Percentiles rank a stretch among this genome's conserved stretches.
phyloP scores from a whole-genome alignment of 1,284 basidiomycete species.

The Omphalotus olearius region DNA sequence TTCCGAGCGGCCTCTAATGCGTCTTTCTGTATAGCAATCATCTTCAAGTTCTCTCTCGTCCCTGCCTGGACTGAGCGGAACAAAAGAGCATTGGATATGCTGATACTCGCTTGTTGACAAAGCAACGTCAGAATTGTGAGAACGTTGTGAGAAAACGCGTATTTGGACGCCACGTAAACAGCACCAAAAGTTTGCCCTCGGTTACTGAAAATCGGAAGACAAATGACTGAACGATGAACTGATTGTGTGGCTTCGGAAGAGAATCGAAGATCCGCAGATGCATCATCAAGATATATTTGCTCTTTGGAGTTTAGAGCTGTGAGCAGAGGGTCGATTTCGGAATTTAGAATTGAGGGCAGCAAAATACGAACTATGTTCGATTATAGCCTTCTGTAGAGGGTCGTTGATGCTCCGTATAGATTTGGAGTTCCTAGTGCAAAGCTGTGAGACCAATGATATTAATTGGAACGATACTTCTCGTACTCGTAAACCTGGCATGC shows the following conservation, averaged over 20 bases:
- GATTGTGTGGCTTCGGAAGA: slow-evolving; percentile 61
- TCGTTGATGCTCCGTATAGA: slow-evolving; percentile 54
- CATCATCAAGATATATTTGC: slow-evolving; percentile 54
- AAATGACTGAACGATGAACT: slow-evolving; percentile 55
- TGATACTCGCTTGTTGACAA: slow-evolving; percentile 70
- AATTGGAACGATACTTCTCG: slow-evolving; percentile 14
- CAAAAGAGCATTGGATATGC: slow-evolving; percentile 66
- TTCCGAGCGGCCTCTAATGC: slow-evolving; percentile 62
- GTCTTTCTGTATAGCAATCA: slow-evolving; percentile 64
- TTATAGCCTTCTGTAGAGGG: slow-evolving; percentile 59
- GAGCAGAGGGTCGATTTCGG: slow-evolving; percentile 3
- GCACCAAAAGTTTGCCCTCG: slow-evolving; percentile 62
- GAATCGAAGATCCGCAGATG: slow-evolving; percentile 58
- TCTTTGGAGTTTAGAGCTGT: slow-evolving; percentile 65
- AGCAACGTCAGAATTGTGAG: slow-evolving; percentile 60
- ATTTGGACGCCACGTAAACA: slow-evolving; percentile 56
- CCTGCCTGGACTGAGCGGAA: slow-evolving; percentile 69
- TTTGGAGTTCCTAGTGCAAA: slow-evolving; percentile 46
- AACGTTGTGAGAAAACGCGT: slow-evolving; percentile 56
- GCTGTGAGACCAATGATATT: neutral
- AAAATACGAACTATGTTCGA: slow-evolving; percentile 50
- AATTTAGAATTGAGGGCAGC: neutral
- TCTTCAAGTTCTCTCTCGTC: slow-evolving; percentile 66
- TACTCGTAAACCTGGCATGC: slow-evolving; percentile 68
- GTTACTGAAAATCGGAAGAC: slow-evolving; percentile 67